These are phyloP conservation scores for Cucumis hystrix DNA, from an alignment of 306 rosid species.

Conservation along the genomic window DNA sequence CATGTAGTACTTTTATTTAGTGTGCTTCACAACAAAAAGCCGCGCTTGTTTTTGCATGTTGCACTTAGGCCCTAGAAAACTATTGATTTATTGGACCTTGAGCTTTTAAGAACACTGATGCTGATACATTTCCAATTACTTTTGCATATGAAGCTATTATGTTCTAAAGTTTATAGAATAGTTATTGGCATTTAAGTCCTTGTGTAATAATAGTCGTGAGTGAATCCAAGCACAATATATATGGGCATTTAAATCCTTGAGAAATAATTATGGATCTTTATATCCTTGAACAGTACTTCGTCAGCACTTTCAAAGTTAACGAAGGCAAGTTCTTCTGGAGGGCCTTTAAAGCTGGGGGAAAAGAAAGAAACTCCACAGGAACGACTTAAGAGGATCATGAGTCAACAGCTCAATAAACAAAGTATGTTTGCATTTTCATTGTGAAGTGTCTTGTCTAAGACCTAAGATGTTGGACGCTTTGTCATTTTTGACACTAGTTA, in stretches of 20 bases:
- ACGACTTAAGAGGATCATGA: slow-evolving; percentile 97
- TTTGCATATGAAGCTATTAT: neutral
- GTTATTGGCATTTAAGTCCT: neutral
- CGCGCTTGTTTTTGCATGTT: no score
- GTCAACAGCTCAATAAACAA: slow-evolving; percentile 83
- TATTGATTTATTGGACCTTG: no score
- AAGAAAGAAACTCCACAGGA: slow-evolving; percentile 99
- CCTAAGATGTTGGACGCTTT: no score
- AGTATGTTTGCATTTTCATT: slow-evolving; percentile 34
- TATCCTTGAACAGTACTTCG: slow-evolving; percentile 45
- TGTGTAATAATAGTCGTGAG: neutral
- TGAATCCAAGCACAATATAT: neutral
- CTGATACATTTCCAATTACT: neutral
- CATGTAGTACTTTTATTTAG: no score
- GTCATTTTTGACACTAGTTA: no score
- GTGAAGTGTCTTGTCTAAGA: neutral
- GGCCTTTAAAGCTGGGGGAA: slow-evolving; percentile 55
- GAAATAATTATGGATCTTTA: neutral
- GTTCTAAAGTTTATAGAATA: neutral
- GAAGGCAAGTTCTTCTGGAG: slow-evolving; percentile 69
- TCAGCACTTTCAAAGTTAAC: slow-evolving; percentile 69
- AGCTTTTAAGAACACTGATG: no score
- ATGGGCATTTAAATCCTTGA: neutral
- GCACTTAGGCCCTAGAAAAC: no score
- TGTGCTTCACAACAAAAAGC: no score